Evolutionary conservation across 2,329 filamentous ascomycete species (phyloP), one percentile per base, ranked within the genome.

Genomic region (Penicillium brasilianum): DNA sequence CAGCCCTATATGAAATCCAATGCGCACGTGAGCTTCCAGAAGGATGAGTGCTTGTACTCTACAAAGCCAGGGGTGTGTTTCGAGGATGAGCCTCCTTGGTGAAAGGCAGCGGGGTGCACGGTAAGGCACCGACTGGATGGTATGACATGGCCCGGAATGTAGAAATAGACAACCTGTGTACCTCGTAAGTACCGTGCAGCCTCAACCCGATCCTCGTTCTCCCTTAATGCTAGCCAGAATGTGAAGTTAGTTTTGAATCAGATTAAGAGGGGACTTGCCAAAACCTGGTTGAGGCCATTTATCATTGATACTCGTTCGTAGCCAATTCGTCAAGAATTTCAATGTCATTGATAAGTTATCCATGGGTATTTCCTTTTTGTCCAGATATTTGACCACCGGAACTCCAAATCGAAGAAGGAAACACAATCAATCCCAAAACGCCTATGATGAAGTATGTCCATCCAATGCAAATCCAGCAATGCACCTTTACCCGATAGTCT

Each of bases 401-500:
- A 59, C 57, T 36, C 57, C 57, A 30, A 25, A 50, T 58, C n/a
- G 10, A n/a, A 43, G 20, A 41, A 57, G 10, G 22, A 25, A 37
- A 48, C 39, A 8, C 22, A 49, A 41, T 4, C 43, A 50, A 30
- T 16, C 16, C 18, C 43, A 2, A 11, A 50, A 55, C 51, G 22
- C 51, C 57, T n/a, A 39, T 39, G 18, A 50, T 49, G 43, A 32
- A 11, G 13, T 36, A 34, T 55, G 22, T 5, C 43, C 25, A n/a
- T 32, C 20, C 48, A 60, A 52, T 22, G 11, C 22, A 16, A 37
- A 18, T 32, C 9, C 16, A 41, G 5, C 41, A 20, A 53, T 36
- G 5, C 18, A 16, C 20, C 2, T n/a, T 64, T 57, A 67, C 14
- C 59, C 63, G 37, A 55, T 41, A 41, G 67, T 67, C 66, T 75